These are phyloP conservation scores for Apophysomyces sp. DNA, from an alignment of 371 early-diverging fungal genomes.

Conservation along the genomic window DNA sequence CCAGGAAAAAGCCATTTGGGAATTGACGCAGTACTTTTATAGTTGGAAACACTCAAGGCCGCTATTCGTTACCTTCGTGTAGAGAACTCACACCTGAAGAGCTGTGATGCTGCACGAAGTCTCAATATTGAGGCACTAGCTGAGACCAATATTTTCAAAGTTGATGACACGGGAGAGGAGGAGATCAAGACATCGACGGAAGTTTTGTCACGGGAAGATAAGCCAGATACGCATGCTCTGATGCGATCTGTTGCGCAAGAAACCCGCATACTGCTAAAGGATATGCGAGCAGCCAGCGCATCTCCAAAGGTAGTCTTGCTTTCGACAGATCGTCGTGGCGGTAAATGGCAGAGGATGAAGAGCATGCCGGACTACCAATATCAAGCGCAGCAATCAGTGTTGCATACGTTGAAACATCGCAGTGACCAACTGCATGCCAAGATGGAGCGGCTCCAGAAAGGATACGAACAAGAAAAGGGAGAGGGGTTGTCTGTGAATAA, in stretches of 20 bases:
- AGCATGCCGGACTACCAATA: slow-evolving; percentile 68
- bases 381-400: slow-evolving; percentile 70
- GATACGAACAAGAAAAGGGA: background rate
- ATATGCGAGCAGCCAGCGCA: slow-evolving; percentile 51
- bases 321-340: slow-evolving; percentile 20
- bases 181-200: slow-evolving; percentile 2
- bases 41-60: slow-evolving; percentile 67
- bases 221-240: slow-evolving; percentile 13
- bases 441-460: slow-evolving; percentile 18
- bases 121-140: slow-evolving; percentile 31
- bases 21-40: background rate
- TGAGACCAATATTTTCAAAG: slow-evolving; percentile 3
- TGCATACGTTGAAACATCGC: slow-evolving; percentile 63
- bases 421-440: slow-evolving; percentile 57
- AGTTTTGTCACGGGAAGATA: slow-evolving; percentile 19
- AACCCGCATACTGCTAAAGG: slow-evolving; percentile 38
- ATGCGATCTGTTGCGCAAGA: slow-evolving; percentile 32
- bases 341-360: slow-evolving; percentile 58
- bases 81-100: slow-evolving; percentile 81
- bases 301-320: slow-evolving; percentile 58
- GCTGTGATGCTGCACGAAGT: slow-evolving; percentile 44
- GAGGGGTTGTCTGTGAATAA: background rate
- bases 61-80: slow-evolving; percentile 74
- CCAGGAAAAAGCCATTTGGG: background rate
- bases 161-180: background rate